These are phyloP conservation scores for Citrullus amarus DNA, from an alignment of 306 rosid species.

Conservation along the genomic window DNA sequence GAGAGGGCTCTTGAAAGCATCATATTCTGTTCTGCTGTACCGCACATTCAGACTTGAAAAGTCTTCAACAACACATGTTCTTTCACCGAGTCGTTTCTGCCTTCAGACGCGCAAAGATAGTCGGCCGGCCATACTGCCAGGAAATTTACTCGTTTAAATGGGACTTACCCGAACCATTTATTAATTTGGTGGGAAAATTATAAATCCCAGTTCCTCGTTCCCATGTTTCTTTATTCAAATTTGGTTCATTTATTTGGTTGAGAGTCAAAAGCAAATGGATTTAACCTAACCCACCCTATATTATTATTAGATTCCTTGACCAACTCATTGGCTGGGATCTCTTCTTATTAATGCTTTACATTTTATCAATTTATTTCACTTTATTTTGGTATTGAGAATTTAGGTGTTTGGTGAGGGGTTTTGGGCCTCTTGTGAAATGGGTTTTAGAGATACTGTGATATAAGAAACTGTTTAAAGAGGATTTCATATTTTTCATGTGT, in stretches of 20 bases:
- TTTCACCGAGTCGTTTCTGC: background rate
- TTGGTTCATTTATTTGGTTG: background rate
- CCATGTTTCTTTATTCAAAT: background rate
- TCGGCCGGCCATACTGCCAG: background rate
- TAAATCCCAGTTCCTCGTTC: background rate
- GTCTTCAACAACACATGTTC: background rate
- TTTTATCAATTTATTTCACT: background rate
- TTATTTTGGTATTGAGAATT: background rate
- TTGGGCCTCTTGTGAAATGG: background rate
- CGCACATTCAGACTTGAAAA: constrained; percentile 1
- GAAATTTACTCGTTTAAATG: background rate
- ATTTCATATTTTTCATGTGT: background rate
- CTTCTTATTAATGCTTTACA: background rate
- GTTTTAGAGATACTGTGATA: background rate
- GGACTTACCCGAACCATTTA: background rate
- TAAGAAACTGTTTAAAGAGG: background rate
- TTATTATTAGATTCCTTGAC: background rate
- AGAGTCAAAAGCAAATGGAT: background rate
- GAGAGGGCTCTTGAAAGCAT: background rate
- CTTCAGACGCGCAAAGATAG: constrained; percentile 1
- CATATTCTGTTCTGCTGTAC: background rate
- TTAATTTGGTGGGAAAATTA: background rate
- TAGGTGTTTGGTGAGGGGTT: background rate
- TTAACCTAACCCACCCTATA: background rate
- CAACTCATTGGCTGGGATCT: background rate